Evolutionary conservation across 495 filamentous ascomycete genomes (phyloP).

Genomic region (Neurospora cerealis): DNA sequence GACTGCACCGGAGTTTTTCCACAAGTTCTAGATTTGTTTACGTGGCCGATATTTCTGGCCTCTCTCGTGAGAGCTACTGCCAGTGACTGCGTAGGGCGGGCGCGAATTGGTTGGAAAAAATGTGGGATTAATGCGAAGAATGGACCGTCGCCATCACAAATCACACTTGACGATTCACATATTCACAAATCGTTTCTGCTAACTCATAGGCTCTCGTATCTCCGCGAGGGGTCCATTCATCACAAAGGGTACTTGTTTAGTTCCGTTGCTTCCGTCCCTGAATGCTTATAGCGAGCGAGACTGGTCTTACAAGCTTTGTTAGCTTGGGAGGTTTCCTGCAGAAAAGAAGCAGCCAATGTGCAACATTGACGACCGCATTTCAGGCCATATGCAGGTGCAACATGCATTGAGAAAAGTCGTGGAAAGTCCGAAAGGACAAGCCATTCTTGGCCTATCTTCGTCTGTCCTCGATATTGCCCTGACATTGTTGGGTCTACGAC

Average conservation of each 20-base stretch:
- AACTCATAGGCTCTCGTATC: background rate
- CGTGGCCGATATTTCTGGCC: background rate
- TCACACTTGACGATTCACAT: background rate
- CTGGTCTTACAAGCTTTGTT: background rate
- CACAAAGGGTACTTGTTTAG: background rate
- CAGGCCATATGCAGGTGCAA: background rate
- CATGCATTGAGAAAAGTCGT: background rate
- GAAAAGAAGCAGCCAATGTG: background rate
- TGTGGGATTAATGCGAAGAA: background rate
- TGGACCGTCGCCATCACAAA: background rate
- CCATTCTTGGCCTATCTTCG: background rate
- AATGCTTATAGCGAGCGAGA: background rate
- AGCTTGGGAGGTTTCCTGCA: background rate
- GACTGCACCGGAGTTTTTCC: background rate
- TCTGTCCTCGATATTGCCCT: background rate
- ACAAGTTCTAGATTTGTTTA: background rate
- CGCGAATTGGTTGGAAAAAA: background rate
- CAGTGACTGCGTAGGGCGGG: background rate
- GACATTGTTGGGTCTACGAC: background rate
- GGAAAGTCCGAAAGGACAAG: background rate
- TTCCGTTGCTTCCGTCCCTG: background rate
- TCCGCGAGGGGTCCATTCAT: background rate
- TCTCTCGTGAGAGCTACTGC: background rate
- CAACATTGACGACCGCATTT: background rate
- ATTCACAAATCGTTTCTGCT: background rate